Percentiles rank a stretch among this genome's conserved stretches.
phyloP scores from a whole-genome alignment of 1,284 basidiomycete species.

The Boletus austroedulis region DNA sequence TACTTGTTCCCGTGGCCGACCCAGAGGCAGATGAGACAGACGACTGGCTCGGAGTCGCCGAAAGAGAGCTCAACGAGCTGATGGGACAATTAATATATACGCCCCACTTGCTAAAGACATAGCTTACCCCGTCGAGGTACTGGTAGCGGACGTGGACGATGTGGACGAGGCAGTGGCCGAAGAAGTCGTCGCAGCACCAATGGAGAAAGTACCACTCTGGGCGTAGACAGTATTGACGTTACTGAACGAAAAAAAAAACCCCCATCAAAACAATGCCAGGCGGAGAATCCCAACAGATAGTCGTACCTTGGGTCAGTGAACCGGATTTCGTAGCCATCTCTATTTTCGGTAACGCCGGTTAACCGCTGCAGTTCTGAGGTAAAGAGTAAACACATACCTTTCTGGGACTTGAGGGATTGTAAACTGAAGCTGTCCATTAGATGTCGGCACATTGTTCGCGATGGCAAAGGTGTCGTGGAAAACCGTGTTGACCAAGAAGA shows the following conservation, averaged over 20 bases:
- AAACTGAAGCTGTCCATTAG: constrained; percentile 38
- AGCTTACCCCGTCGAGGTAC: not conserved
- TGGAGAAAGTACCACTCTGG: constrained; percentile 42
- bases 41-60: not conserved
- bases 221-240: constrained; percentile 50
- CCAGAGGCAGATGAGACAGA: not conserved
- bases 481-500: constrained; percentile 40
- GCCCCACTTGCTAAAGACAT: constrained; percentile 13
- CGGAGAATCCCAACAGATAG: not conserved
- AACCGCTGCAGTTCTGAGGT: not conserved
- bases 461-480: constrained; percentile 60
- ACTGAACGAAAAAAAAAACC: constrained; percentile 28
- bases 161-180: constrained; percentile 23
- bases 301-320: constrained; percentile 46
- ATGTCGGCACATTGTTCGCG: constrained; percentile 53
- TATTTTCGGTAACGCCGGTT: not conserved
- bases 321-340: constrained; percentile 48
- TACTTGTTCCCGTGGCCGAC: constrained; percentile 1
- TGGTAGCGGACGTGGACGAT: not conserved
- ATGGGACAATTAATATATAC: not conserved
- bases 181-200: constrained; percentile 35
- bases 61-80: constrained; percentile 1
- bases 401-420: constrained; percentile 49
- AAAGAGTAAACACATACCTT: constrained; percentile 39
- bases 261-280: not conserved